Evolutionary conservation across 768 basidiomycete genomes (phyloP), one percentile per base, ranked within the genome.

Genomic region (Suillus subalutaceus): DNA sequence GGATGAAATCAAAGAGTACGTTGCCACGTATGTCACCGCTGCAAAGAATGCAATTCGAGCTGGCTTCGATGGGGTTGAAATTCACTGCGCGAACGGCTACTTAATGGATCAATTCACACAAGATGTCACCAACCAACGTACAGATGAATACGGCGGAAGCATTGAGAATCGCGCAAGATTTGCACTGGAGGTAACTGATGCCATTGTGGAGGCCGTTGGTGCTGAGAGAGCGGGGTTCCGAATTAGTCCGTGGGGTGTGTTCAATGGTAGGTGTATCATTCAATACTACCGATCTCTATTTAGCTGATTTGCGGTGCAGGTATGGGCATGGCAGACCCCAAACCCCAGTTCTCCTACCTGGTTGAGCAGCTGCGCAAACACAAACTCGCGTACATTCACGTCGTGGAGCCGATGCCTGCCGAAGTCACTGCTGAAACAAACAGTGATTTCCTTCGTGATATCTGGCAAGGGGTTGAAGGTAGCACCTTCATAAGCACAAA

Each of bases 71-170:
- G 84, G 82, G 2, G 75, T 85, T 64, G 83, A 82, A 75, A 67
- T 84, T 56, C 82, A 80, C 66, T 69, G 72, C 64, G 80, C 79
- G 65, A 81, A 83, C 65, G 80, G 81, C 0, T 85, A 84, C 66
- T 72, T 88, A 12, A 63, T 82, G 18, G 86, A 91, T 70, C 88
- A 91, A 71, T 90, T 91, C 79, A 66, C 88, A 12, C 86, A 89
- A 69, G 79, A 83, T 35, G 71, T 79, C 23, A 79, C 79, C 44
- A 91, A 91, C 74, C 70, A 81, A 5, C 82, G 89, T 18, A 85
- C 83, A 8, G 90, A 92, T 72, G 77, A 82, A 55, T 93, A 89
- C 73, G 91, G 91, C 0, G 91, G 92, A 2, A 84, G 82, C 56
- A 76, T 91, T 37, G 85, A 89, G 72, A 85, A 84, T 64, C 80